These are phyloP conservation scores for Verticillium klebahnii DNA, from an alignment of 2,329 filamentous ascomycete genomes.

Conservation along the genomic window DNA sequence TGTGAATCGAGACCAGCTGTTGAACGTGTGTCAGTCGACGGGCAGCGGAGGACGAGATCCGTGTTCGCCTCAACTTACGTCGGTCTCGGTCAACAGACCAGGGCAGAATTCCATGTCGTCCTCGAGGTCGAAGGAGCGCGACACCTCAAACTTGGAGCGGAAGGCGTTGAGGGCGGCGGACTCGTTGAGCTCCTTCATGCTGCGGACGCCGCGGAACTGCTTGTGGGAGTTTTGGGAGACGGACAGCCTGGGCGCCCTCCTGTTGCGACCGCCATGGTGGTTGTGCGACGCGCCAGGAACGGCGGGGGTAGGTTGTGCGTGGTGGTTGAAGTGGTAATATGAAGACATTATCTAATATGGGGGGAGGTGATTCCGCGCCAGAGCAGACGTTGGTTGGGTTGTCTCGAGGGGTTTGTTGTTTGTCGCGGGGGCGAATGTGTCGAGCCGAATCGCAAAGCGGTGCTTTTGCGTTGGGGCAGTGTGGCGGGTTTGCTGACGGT, in stretches of 20 bases:
- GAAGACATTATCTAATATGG: conserved; percentile 49
- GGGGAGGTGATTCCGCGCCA: not conserved
- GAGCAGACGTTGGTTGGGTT: not conserved
- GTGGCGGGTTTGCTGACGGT: not conserved
- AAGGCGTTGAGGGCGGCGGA: conserved; percentile 72
- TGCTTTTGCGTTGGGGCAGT: not conserved
- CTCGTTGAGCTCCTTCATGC: conserved; percentile 82
- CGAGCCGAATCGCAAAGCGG: not conserved
- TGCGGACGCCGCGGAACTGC: conserved; percentile 79
- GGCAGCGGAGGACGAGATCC: conserved; percentile 1
- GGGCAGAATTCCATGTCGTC: conserved; percentile 97
- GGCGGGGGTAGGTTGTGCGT: conserved; percentile 52
- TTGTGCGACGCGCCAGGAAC: conserved; percentile 55
- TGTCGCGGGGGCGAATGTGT: not conserved
- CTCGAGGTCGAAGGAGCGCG: conserved; percentile 89
- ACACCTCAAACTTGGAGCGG: conserved; percentile 83
- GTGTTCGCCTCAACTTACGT: conserved; percentile 57
- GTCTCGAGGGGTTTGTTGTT: not conserved
- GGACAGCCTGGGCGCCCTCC: conserved; percentile 75
- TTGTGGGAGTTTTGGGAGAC: conserved; percentile 79
- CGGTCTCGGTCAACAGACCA: conserved; percentile 83
- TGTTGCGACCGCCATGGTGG: conserved; percentile 79
- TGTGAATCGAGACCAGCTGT: conserved; percentile 87
- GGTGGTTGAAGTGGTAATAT: conserved; percentile 59
- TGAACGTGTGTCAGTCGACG: conserved; percentile 19